Evolutionary conservation across 192 early-diverging fungal species (phyloP).

Genomic region (Linnemannia zychae): DNA sequence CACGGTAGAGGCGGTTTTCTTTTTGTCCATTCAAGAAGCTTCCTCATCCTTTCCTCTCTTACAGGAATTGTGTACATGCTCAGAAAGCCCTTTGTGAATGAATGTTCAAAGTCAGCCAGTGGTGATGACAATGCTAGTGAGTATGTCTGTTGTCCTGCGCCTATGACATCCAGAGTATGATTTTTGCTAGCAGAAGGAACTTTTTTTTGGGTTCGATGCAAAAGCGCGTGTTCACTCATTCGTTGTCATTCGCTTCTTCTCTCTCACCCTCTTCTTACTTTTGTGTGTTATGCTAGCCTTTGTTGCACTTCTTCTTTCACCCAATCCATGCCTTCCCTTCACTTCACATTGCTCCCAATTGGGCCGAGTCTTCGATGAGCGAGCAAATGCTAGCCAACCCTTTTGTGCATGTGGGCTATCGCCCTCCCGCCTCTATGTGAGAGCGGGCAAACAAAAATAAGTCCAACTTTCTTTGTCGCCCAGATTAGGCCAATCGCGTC

Average conservation of each 20-base stretch:
- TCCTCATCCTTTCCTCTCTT: neutral
- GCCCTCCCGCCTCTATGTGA: neutral
- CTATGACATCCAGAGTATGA: neutral
- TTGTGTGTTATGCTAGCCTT: no score
- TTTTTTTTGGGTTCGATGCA: neutral
- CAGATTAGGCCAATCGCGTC: slow-evolving; percentile 7
- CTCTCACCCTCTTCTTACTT: neutral
- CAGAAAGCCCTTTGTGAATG: neutral
- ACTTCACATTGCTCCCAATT: neutral
- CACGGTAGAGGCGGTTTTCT: neutral
- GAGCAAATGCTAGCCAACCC: neutral
- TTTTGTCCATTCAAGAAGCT: neutral
- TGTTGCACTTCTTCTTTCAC: neutral
- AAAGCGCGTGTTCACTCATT: neutral
- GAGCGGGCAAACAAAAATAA: neutral
- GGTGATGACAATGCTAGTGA: neutral
- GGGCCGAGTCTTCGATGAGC: neutral
- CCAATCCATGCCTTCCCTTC: neutral
- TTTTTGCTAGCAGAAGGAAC: neutral
- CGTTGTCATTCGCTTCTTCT: no score
- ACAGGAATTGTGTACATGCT: neutral
- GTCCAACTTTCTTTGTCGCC: neutral
- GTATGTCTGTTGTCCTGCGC: neutral
- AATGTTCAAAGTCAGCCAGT: slow-evolving; percentile 2
- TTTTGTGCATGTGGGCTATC: neutral